Evolutionary conservation across 805 yeast species (phyloP).

Genomic region (Candida mattraensis): DNA sequence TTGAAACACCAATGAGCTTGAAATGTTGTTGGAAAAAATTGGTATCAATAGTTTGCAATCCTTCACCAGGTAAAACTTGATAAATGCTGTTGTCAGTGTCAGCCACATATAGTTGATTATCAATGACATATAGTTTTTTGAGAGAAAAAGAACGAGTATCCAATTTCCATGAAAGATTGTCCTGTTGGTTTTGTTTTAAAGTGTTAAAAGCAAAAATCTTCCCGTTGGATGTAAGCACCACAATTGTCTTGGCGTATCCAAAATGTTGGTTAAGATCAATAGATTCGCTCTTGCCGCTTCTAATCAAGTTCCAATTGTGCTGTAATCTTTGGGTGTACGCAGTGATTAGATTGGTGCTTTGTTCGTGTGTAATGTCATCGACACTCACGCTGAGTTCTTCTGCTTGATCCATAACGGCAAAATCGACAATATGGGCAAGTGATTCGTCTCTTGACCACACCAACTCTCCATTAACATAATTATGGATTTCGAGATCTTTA

Average conservation of each 20-base stretch:
- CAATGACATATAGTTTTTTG: conserved; percentile 10
- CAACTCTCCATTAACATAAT: conserved; percentile 24
- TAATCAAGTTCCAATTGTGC: conserved; percentile 27
- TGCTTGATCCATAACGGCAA: conserved; percentile 29
- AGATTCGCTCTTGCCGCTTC: conserved; percentile 19
- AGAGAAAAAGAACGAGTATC: conserved; percentile 9
- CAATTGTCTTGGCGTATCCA: conserved; percentile 46
- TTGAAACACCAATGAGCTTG: conserved; percentile 3
- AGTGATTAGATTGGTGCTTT: conserved; percentile 24
- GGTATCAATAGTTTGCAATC: conserved; percentile 2
- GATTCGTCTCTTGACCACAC: conserved; percentile 48
- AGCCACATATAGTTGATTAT: conserved; percentile 9
- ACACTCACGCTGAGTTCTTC: conserved; percentile 22
- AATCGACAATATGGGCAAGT: conserved; percentile 37
- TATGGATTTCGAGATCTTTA: conserved; percentile 16
- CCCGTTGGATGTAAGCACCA: conserved; percentile 42
- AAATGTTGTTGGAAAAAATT: conserved; percentile 8
- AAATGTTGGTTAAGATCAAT: conserved; percentile 31
- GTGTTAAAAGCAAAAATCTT: conserved; percentile 45
- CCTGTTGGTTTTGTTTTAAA: conserved; percentile 27
- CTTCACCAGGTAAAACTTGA: background rate
- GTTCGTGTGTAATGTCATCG: conserved; percentile 35
- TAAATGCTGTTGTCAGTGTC: conserved; percentile 2
- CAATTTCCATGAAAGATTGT: conserved; percentile 38
- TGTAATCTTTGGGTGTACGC: conserved; percentile 35